phyloP scores from a whole-genome alignment of 352 stramenopile genomes.

The Globisporangium orthogonon region DNA sequence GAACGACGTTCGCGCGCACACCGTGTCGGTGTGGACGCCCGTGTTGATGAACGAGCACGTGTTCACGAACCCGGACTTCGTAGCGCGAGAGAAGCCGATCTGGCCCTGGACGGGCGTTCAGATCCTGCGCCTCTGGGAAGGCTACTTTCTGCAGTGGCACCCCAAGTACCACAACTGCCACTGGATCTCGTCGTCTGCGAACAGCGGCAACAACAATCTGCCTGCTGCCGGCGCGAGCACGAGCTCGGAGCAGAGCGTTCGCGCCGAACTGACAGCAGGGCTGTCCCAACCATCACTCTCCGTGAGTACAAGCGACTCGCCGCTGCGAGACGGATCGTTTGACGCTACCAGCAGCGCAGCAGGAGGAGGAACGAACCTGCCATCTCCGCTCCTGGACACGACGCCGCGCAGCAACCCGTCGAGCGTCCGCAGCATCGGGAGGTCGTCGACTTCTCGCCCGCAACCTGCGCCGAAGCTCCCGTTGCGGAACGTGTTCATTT shows the following conservation, averaged over 20 bases:
- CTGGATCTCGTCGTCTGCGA: conserved; percentile 49
- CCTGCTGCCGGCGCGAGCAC: not conserved
- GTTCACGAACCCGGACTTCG: conserved; percentile 53
- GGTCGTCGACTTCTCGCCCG: conserved; percentile 3
- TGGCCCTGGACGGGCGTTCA: conserved; percentile 79
- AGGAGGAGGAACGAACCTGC: not conserved
- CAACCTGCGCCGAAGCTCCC: conserved; percentile 11
- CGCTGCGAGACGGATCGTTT: conserved; percentile 5
- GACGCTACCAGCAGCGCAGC: not conserved
- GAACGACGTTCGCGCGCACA: conserved; percentile 46
- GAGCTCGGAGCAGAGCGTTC: not conserved
- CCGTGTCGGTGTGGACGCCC: conserved; percentile 76
- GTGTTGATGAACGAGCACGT: conserved; percentile 41
- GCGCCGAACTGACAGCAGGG: not conserved
- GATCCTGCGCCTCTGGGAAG: conserved; percentile 76
- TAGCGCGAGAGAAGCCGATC: conserved; percentile 39
- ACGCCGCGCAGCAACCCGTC: conserved; percentile 6
- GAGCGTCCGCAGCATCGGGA: conserved; percentile 9
- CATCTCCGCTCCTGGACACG: not conserved
- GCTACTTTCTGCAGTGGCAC: conserved; percentile 85
- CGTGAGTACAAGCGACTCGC: not conserved
- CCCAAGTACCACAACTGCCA: conserved; percentile 77
- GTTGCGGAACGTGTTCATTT: conserved; percentile 18
- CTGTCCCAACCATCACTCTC: not conserved
- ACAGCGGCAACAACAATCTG: not conserved